A percentile compares a stretch with the other conserved stretches of the same genome.
Evolutionary conservation across 2,329 filamentous ascomycete species (phyloP).

Genomic region (Aspergillus aculeatinus): DNA sequence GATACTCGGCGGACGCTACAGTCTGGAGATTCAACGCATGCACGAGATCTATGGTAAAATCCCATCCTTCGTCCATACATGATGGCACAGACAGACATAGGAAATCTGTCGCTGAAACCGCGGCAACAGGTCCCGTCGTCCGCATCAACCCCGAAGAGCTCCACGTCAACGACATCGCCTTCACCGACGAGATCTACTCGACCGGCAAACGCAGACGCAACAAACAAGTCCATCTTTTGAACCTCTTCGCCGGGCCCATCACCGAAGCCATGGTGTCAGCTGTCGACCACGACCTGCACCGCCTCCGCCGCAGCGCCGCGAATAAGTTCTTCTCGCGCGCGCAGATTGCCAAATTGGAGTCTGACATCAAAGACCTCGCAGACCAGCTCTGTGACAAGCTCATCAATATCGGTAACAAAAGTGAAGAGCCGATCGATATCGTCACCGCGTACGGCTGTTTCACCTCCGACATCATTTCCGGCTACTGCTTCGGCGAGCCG

Average conservation of each 20-base stretch:
- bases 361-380: slow-evolving; percentile 24
- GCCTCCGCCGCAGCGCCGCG: slow-evolving; percentile 41
- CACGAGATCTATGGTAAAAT: too few species aligned
- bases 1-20: too few species aligned
- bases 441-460: neutral
- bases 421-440: neutral
- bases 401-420: too few species aligned
- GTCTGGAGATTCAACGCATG: too few species aligned
- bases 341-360: slow-evolving; percentile 35
- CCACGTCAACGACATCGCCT: too few species aligned
- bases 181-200: too few species aligned
- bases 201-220: slow-evolving; percentile 8
- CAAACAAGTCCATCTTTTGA: slow-evolving; percentile 19
- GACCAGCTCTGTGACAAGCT: neutral
- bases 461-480: slow-evolving; percentile 1
- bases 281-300: slow-evolving; percentile 43
- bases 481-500: slow-evolving; percentile 1
- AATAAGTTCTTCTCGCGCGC: slow-evolving; percentile 48
- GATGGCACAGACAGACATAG: too few species aligned
- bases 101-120: too few species aligned
- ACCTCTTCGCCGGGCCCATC: slow-evolving; percentile 19
- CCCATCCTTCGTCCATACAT: too few species aligned
- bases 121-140: too few species aligned
- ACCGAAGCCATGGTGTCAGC: slow-evolving; percentile 32
- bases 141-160: too few species aligned